Conservation (phyloP, 169 alveolate genomes). For the Eimeria necatrix region DNA sequence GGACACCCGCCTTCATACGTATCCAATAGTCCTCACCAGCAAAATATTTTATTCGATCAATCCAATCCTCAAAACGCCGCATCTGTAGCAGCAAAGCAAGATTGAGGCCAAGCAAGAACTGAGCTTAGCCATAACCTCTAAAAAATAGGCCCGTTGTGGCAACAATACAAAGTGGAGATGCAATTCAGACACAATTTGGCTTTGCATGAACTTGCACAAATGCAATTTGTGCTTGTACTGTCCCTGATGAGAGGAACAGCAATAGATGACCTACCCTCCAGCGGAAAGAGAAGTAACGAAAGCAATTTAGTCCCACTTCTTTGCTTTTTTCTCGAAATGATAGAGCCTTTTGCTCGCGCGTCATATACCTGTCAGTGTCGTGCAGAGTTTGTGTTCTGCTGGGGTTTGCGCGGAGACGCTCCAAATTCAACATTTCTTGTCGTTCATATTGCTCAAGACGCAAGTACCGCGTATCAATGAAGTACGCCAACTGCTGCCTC, state of each 20-base stretch:
- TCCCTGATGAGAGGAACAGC: neutral
- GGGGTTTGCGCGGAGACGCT: slow-evolving; percentile 21
- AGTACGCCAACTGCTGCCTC: slow-evolving; percentile 67
- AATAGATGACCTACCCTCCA: slow-evolving; percentile 8
- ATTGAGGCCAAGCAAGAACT: no score
- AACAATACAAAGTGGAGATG: no score
- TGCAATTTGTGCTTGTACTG: no score
- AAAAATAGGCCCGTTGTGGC: no score
- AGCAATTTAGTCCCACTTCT: neutral
- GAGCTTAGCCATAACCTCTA: no score
- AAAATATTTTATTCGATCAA: slow-evolving; percentile 35
- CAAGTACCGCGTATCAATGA: slow-evolving; percentile 57
- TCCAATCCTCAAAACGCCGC: slow-evolving; percentile 44
- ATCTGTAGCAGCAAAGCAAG: slow-evolving; percentile 36
- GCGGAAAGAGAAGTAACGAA: slow-evolving; percentile 55
- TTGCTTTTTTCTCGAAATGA: neutral
- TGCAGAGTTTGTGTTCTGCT: neutral
- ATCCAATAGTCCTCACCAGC: slow-evolving; percentile 33
- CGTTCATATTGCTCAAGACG: slow-evolving; percentile 72
- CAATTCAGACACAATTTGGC: no score
- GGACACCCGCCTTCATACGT: neutral
- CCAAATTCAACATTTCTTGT: neutral
- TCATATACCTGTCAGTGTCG: slow-evolving; percentile 31
- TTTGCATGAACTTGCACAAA: no score
- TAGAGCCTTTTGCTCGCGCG: slow-evolving; percentile 49